Evolutionary conservation across 352 stramenopile genomes (phyloP).

Genomic region (Phytophthora chlamydospora): DNA sequence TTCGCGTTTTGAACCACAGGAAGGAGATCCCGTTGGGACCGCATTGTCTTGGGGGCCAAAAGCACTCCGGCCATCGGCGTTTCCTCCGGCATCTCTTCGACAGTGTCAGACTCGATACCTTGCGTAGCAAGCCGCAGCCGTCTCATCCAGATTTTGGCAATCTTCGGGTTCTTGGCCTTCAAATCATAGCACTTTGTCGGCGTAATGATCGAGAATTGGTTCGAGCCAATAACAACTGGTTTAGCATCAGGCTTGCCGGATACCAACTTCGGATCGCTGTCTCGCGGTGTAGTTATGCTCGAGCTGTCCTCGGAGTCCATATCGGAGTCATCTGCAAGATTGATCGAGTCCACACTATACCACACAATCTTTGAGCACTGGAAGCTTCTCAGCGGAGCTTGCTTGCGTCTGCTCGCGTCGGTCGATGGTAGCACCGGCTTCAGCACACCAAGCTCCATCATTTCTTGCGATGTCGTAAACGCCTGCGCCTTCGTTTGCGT

Average conservation of each 20-base stretch:
- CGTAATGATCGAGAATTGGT: conserved; percentile 89
- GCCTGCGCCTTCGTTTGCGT: conserved; percentile 65
- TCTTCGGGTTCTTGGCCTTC: conserved; percentile 77
- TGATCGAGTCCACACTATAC: conserved; percentile 85
- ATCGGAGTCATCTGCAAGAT: conserved; percentile 71
- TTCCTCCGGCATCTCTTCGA: conserved; percentile 39
- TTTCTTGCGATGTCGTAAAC: conserved; percentile 75
- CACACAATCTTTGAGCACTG: conserved; percentile 81
- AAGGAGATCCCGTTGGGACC: conserved; percentile 42
- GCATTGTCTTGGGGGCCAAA: conserved; percentile 36
- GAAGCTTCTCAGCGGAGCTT: conserved; percentile 47
- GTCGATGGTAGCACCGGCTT: conserved; percentile 44
- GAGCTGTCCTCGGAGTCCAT: conserved; percentile 70
- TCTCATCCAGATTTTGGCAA: conserved; percentile 73
- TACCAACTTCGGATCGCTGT: conserved; percentile 22
- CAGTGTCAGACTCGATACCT: conserved; percentile 17
- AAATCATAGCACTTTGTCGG: conserved; percentile 87
- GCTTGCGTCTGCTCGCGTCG: conserved; percentile 22
- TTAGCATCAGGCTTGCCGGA: conserved; percentile 29
- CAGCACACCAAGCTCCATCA: conserved; percentile 75
- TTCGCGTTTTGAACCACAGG: conserved; percentile 77
- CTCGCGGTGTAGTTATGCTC: conserved; percentile 32
- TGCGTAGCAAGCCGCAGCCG: conserved; percentile 71
- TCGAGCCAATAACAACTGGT: conserved; percentile 45
- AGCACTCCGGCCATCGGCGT: conserved; percentile 30